phyloP scores from a whole-genome alignment of 805 yeast genomes.

The Cyberlindnera veronae region DNA sequence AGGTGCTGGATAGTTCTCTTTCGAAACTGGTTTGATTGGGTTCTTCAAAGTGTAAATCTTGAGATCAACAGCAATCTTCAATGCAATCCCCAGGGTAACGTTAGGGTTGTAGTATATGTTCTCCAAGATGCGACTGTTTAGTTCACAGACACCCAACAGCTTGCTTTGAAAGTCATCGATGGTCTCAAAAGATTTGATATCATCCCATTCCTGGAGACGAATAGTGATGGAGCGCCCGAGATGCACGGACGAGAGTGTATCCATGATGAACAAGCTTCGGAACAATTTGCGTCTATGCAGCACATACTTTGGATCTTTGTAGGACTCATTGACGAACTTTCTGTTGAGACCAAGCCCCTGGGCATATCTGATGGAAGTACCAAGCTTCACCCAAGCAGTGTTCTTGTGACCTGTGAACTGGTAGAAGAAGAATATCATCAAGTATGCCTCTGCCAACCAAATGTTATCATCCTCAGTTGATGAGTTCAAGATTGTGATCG shows the following conservation, averaged over 20 bases:
- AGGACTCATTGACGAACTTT: slow-evolving; percentile 35
- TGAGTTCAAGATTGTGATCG: slow-evolving; percentile 30
- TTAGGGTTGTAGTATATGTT: slow-evolving; percentile 32
- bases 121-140: slow-evolving; percentile 32
- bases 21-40: slow-evolving; percentile 30
- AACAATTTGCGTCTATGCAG: slow-evolving; percentile 34
- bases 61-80: slow-evolving; percentile 34
- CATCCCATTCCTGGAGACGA: slow-evolving; percentile 38
- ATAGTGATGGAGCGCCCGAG: slow-evolving; percentile 38
- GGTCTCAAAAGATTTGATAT: slow-evolving; percentile 21
- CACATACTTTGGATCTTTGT: slow-evolving; percentile 28
- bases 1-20: slow-evolving; percentile 23
- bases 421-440: slow-evolving; percentile 38
- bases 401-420: slow-evolving; percentile 38
- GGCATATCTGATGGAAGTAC: slow-evolving; percentile 40
- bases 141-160: slow-evolving; percentile 28
- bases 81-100: slow-evolving; percentile 31
- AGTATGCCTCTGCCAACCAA: slow-evolving; percentile 41
- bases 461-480: slow-evolving; percentile 37
- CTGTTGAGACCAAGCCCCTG: slow-evolving; percentile 41
- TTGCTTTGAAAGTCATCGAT: slow-evolving; percentile 30
- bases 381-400: slow-evolving; percentile 42
- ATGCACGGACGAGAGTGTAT: slow-evolving; percentile 32
- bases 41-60: slow-evolving; percentile 34
- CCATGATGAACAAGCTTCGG: slow-evolving; percentile 34